These are phyloP conservation scores for Talaromyces sp. DNA, from an alignment of 2,329 filamentous ascomycete species.

Conservation along the genomic window DNA sequence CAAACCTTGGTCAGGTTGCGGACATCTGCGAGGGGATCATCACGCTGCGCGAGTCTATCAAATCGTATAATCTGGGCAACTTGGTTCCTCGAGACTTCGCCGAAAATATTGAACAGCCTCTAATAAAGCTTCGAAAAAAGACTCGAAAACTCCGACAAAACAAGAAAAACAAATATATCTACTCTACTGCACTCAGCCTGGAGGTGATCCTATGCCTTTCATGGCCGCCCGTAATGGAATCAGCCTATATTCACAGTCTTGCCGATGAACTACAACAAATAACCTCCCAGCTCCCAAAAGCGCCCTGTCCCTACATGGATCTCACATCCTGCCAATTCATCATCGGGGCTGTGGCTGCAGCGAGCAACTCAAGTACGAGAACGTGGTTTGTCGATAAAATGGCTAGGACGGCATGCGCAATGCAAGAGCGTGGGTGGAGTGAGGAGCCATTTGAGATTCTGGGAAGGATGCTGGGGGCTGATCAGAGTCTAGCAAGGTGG, in stretches of 20 bases:
- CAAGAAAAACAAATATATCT: not conserved
- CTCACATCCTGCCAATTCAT: conserved; percentile 25
- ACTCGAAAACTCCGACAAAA: not conserved
- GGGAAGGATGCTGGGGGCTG: not conserved
- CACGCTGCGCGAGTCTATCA: not conserved
- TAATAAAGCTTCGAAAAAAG: not conserved
- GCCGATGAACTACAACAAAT: conserved; percentile 21
- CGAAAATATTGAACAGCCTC: not conserved
- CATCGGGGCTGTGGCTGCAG: conserved; percentile 24
- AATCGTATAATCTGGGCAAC: not conserved
- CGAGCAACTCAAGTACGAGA: conserved; percentile 20
- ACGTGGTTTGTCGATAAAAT: conserved; percentile 23
- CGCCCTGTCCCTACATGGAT: conserved; percentile 23
- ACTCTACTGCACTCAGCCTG: not conserved
- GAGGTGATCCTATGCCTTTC: conserved; percentile 2
- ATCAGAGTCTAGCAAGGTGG: not conserved
- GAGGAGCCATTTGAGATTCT: conserved; percentile 16
- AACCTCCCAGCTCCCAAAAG: conserved; percentile 17
- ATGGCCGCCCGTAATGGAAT: not conserved
- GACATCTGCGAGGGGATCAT: not conserved
- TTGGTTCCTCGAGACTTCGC: not conserved
- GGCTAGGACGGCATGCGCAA: conserved; percentile 14
- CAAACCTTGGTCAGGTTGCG: not conserved
- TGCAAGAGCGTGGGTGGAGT: conserved; percentile 21
- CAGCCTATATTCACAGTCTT: not conserved